Evolutionary conservation across 1,284 basidiomycete species (phyloP).

Genomic region (Heterobasidion irregulare): DNA sequence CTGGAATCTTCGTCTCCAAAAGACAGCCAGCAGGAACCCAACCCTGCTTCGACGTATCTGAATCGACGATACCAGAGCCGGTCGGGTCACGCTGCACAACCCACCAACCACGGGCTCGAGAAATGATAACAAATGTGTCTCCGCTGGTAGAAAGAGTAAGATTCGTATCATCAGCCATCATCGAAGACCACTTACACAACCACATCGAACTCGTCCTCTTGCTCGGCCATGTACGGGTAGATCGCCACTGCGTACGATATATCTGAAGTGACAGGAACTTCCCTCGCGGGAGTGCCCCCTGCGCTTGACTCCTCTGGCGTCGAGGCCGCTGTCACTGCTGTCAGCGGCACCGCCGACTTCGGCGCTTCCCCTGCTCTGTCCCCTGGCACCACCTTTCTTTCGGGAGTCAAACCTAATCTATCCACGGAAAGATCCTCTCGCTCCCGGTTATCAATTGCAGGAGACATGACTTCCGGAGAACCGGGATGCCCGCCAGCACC

Average conservation of each 20-base stretch:
- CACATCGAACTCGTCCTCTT: constrained; percentile 97
- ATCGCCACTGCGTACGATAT: constrained; percentile 87
- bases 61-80: constrained; percentile 74
- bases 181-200: constrained; percentile 63
- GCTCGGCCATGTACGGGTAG: constrained; percentile 93
- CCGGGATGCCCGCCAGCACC: constrained; percentile 50
- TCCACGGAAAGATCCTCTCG: constrained; percentile 13
- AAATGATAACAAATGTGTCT: constrained; percentile 90
- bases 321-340: constrained; percentile 8
- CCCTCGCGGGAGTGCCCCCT: constrained; percentile 23
- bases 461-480: constrained; percentile 71
- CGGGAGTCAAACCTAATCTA: constrained; percentile 3
- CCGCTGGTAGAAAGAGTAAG: constrained; percentile 38
- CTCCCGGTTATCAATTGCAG: constrained; percentile 40
- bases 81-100: constrained; percentile 91
- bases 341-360: constrained; percentile 12
- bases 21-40: constrained; percentile 93
- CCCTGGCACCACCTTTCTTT: neutral
- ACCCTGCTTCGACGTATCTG: constrained; percentile 69
- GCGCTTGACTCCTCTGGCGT: constrained; percentile 17
- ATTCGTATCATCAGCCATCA: neutral
- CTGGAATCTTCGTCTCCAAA: constrained; percentile 83
- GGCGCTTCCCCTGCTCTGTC: constrained; percentile 5
- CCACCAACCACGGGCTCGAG: constrained; percentile 97
- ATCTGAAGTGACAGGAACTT: constrained; percentile 51